These are phyloP conservation scores for Mycosphaerella sp. DNA, from an alignment of 2,329 filamentous ascomycete species.

Conservation along the genomic window DNA sequence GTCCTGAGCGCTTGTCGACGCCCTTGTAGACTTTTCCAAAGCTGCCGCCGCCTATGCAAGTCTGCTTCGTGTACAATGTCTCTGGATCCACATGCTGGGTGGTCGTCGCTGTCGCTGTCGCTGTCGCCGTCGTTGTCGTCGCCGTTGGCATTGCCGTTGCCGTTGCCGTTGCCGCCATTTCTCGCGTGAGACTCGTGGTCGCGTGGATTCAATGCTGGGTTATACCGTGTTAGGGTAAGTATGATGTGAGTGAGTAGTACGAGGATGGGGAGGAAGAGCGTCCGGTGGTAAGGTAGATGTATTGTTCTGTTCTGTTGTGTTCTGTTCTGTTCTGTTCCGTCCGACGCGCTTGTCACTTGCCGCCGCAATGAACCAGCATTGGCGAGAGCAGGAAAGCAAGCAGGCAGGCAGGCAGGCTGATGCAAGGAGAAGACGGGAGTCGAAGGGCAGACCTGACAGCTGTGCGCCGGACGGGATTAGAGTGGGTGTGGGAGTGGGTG, in stretches of 20 bases:
- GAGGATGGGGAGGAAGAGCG: neutral
- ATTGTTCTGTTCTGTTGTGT: too few species aligned
- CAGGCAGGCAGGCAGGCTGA: too few species aligned
- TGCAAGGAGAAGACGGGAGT: neutral
- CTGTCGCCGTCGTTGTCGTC: too few species aligned
- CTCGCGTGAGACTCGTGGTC: neutral
- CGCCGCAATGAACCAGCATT: slow-evolving; percentile 8
- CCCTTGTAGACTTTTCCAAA: slow-evolving; percentile 99
- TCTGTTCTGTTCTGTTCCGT: neutral
- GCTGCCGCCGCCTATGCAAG: slow-evolving; percentile 77
- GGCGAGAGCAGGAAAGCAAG: neutral
- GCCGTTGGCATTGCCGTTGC: too few species aligned
- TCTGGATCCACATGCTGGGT: slow-evolving; percentile 65
- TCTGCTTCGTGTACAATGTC: slow-evolving; percentile 77
- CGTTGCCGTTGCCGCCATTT: too few species aligned
- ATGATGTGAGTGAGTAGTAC: neutral
- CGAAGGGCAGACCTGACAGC: too few species aligned
- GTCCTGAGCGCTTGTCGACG: slow-evolving; percentile 86
- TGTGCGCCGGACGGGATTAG: too few species aligned
- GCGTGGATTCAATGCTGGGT: slow-evolving; percentile 1
- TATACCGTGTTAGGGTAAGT: neutral
- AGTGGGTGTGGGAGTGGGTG: too few species aligned
- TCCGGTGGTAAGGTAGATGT: neutral
- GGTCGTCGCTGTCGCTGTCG: slow-evolving; percentile 21
- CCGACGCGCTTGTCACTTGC: slow-evolving; percentile 5